These are phyloP conservation scores for Phaseolus coccineus DNA, from an alignment of 331 rosid species.

Conservation along the genomic window DNA sequence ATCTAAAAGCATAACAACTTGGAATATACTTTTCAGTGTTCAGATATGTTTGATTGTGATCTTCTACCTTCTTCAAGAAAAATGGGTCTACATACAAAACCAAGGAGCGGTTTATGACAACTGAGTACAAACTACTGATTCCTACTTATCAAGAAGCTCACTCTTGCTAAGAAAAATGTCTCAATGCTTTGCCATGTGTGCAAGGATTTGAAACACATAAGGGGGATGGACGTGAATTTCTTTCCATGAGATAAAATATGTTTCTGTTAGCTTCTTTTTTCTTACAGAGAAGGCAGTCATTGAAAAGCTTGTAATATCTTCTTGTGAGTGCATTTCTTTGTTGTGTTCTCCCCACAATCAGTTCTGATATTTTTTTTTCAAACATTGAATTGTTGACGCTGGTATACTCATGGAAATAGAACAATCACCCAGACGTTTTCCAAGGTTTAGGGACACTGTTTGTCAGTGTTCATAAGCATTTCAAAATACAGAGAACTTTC, in stretches of 20 bases:
- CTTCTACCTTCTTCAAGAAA: conserved; percentile 90
- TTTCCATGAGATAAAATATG: background rate
- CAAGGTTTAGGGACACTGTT: background rate
- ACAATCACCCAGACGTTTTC: conserved; percentile 6
- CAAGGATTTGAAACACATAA: conserved; percentile 15
- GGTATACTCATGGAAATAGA: conserved; percentile 11
- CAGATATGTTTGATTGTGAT: conserved; percentile 65
- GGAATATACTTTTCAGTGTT: conserved; percentile 74
- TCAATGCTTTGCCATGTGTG: conserved; percentile 22
- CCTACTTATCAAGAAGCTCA: conserved; percentile 43
- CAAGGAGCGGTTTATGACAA: conserved; percentile 65
- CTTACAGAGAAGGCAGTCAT: background rate
- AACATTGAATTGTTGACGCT: background rate
- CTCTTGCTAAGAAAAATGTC: conserved; percentile 53
- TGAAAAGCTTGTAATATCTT: conserved; percentile 37
- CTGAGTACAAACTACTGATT: conserved; percentile 45
- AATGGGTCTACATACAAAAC: conserved; percentile 70
- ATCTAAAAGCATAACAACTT: conserved; percentile 60
- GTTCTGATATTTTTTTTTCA: background rate
- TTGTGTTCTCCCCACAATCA: background rate
- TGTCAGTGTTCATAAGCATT: background rate
- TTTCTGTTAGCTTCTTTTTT: background rate
- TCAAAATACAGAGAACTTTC: background rate
- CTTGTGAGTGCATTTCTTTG: background rate
- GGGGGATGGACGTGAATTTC: conserved; percentile 26